Evolutionary conservation across 169 alveolate genomes (phyloP).

Genomic region (Babesia ovis): DNA sequence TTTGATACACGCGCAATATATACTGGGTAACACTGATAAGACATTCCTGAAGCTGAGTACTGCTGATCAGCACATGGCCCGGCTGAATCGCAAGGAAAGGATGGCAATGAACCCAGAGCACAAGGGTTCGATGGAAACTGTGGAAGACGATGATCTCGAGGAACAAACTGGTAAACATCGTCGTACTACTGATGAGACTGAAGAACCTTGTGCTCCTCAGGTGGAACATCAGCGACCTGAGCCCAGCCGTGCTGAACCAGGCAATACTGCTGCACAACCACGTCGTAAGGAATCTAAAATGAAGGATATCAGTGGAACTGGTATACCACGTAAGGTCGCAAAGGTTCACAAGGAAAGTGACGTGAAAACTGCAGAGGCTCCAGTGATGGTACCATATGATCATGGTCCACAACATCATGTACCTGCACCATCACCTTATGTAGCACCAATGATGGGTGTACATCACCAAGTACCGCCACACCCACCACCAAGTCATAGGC

Average conservation of each 20-base stretch:
- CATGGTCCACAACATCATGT: no score
- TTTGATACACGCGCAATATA: conserved; percentile 51
- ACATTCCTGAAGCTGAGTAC: conserved; percentile 36
- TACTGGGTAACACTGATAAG: conserved; percentile 59
- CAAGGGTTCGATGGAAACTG: not conserved
- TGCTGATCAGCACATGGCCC: conserved; percentile 43
- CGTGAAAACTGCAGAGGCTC: not conserved
- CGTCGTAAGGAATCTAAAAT: conserved; percentile 8
- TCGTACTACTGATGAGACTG: not conserved
- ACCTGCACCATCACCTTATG: no score
- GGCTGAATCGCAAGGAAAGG: conserved; percentile 46
- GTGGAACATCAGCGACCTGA: not conserved
- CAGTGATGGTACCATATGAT: not conserved
- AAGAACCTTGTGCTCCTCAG: not conserved
- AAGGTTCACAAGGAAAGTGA: conserved; percentile 1
- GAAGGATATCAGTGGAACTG: not conserved
- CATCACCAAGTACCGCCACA: not conserved
- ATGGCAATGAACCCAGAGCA: not conserved
- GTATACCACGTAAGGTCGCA: not conserved
- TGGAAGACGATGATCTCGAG: not conserved
- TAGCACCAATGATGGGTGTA: not conserved
- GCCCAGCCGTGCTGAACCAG: not conserved
- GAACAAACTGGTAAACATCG: not conserved
- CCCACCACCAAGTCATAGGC: not conserved
- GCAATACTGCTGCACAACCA: not conserved